A percentile compares a stretch with the other conserved stretches of the same genome.
Evolutionary conservation across 2,329 filamentous ascomycete species (phyloP).

Genomic region (Apiospora saccharicola): DNA sequence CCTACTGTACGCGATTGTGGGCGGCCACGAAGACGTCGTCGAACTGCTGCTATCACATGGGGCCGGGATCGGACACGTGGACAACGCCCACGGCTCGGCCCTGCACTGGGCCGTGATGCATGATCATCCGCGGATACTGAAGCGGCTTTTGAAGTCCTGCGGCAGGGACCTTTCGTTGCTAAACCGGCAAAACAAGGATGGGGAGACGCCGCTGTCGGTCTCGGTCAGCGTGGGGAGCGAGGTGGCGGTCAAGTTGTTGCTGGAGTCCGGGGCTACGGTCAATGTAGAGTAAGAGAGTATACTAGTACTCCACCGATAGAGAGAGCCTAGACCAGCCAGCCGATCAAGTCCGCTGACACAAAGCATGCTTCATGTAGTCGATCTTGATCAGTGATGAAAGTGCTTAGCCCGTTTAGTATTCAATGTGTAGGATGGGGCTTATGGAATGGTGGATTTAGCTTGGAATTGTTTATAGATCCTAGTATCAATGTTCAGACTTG

Average conservation of each 20-base stretch:
- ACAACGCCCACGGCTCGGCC: conserved; percentile 28
- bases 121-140: conserved; percentile 28
- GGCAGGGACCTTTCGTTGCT: conserved; percentile 20
- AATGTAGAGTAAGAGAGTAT: too few species aligned
- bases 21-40: conserved; percentile 31
- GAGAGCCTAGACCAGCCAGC: too few species aligned
- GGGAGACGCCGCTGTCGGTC: conserved; percentile 34
- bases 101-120: conserved; percentile 34
- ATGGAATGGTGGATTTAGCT: too few species aligned
- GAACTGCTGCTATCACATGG: conserved; percentile 30
- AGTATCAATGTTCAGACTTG: too few species aligned
- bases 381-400: too few species aligned
- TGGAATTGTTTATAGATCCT: too few species aligned
- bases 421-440: too few species aligned
- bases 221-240: conserved; percentile 32
- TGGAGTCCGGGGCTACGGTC: conserved; percentile 27
- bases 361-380: too few species aligned
- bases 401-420: too few species aligned
- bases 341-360: too few species aligned
- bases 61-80: conserved; percentile 26
- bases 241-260: conserved; percentile 30
- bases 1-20: conserved; percentile 31
- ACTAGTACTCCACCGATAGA: too few species aligned
- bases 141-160: conserved; percentile 28
- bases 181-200: conserved; percentile 32